Evolutionary conservation across 495 filamentous ascomycete species (phyloP).

Genomic region (Talaromyces liani): DNA sequence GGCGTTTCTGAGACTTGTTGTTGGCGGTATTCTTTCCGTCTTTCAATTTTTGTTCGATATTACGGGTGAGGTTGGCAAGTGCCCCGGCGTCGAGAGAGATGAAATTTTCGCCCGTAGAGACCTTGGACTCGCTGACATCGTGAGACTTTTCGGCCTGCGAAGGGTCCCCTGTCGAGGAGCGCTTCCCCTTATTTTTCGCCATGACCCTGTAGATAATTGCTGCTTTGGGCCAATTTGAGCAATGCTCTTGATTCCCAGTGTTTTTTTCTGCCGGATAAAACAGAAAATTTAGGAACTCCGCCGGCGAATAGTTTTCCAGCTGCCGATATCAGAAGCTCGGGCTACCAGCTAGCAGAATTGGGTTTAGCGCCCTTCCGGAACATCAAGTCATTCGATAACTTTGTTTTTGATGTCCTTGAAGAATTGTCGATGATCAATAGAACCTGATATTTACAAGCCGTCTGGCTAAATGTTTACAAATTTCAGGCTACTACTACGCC

Average conservation of each 20-base stretch:
- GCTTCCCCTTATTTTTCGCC: slow-evolving; percentile 36
- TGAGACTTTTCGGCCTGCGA: slow-evolving; percentile 7
- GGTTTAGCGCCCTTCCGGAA: background rate
- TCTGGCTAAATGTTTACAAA: slow-evolving; percentile 5
- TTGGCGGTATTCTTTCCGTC: slow-evolving; percentile 31
- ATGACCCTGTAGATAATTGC: slow-evolving; percentile 12
- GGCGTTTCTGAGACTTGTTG: slow-evolving; percentile 26
- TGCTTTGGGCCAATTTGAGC: background rate
- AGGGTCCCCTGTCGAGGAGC: slow-evolving; percentile 26
- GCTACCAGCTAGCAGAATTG: background rate
- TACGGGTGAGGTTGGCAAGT: slow-evolving; percentile 54
- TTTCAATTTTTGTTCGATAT: slow-evolving; percentile 49
- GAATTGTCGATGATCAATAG: background rate
- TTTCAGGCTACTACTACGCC: background rate
- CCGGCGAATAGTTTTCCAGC: slow-evolving; percentile 22
- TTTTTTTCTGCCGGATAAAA: slow-evolving; percentile 11
- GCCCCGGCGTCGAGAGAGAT: slow-evolving; percentile 52
- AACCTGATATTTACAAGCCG: background rate
- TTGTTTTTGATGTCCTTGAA: background rate
- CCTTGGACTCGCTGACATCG: slow-evolving; percentile 13
- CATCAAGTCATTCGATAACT: background rate
- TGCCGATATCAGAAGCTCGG: slow-evolving; percentile 13
- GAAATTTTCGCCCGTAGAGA: slow-evolving; percentile 13
- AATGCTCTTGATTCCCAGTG: background rate
- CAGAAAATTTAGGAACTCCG: slow-evolving; percentile 14